Conservation (phyloP, 768 basidiomycete genomes). For the Grammothele lineata region DNA sequence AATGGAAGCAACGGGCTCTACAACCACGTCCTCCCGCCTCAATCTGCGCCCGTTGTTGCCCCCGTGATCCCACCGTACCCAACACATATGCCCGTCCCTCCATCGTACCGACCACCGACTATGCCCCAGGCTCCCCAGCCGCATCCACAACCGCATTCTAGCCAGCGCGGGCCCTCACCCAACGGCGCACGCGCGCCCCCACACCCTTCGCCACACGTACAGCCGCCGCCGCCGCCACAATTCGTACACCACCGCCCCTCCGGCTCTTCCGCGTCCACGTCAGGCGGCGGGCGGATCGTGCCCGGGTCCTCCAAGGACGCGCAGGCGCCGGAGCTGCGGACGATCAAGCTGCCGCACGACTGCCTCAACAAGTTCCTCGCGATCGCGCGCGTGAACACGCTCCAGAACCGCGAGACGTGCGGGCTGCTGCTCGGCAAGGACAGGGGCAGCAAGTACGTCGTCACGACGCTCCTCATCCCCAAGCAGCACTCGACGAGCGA, state of each 20-base stretch:
- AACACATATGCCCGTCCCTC: conserved; percentile 15
- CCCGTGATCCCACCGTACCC: conserved; percentile 20
- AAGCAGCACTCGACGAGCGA: conserved; percentile 85
- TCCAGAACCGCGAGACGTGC: conserved; percentile 79
- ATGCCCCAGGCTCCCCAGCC: conserved; percentile 4
- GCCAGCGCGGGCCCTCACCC: conserved; percentile 18
- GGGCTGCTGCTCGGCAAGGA: conserved; percentile 76
- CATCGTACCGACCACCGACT: conserved; percentile 4
- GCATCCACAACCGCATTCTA: conserved; percentile 5
- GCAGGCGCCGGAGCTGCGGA: conserved; percentile 45
- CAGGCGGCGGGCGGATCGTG: conserved; percentile 20
- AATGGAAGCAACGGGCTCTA: conserved; percentile 11
- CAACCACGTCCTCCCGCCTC: conserved; percentile 30
- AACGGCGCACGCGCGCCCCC: conserved; percentile 15
- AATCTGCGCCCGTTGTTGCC: conserved; percentile 24
- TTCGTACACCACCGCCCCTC: neutral
- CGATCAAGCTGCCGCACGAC: conserved; percentile 65
- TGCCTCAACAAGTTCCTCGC: conserved; percentile 73
- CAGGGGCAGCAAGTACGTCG: conserved; percentile 54
- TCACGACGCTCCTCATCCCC: conserved; percentile 85
- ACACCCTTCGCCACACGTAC: too few relatives aligned
- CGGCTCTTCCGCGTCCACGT: conserved; percentile 23
- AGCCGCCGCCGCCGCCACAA: conserved; percentile 28
- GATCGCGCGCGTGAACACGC: conserved; percentile 77
- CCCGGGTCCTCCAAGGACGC: conserved; percentile 28